Percentiles rank a stretch among this genome's conserved stretches.
These are phyloP conservation scores for Prunus padus DNA, from an alignment of 306 rosid genomes.

Conservation along the genomic window DNA sequence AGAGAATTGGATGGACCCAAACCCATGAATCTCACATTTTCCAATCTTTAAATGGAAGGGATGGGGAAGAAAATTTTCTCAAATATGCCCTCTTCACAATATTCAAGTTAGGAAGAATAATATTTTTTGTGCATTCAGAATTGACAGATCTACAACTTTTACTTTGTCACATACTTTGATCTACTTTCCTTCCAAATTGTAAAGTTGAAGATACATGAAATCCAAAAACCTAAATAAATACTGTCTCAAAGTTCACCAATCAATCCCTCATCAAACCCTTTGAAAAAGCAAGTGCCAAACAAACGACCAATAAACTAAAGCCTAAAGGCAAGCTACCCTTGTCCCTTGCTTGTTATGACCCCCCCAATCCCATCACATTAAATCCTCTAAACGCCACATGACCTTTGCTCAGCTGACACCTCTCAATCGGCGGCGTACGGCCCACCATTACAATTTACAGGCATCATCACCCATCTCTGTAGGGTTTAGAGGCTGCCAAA, in stretches of 20 bases:
- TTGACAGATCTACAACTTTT: background rate
- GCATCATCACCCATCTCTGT: background rate
- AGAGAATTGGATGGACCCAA: background rate
- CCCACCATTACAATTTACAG: background rate
- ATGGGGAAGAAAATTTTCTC: background rate
- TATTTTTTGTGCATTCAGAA: background rate
- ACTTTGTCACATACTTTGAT: background rate
- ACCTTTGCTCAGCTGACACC: too few relatives aligned
- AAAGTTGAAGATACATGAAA: too few relatives aligned
- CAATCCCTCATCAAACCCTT: conserved; percentile 17
- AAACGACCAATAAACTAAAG: background rate
- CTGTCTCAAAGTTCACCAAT: background rate
- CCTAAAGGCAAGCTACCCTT: background rate
- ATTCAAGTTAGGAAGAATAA: too few relatives aligned
- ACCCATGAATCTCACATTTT: background rate
- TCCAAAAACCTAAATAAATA: background rate
- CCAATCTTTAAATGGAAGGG: background rate
- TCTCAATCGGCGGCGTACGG: conserved; percentile 42
- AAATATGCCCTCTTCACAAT: background rate
- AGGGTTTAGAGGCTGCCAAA: too few relatives aligned
- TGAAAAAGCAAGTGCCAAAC: conserved; percentile 5
- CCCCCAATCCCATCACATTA: conserved; percentile 23
- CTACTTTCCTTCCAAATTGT: background rate
- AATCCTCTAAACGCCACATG: background rate
- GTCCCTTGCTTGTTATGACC: background rate